These are phyloP conservation scores for Ananas comosus DNA, from an alignment of 176 grass and related monocot genomes.

Conservation along the genomic window DNA sequence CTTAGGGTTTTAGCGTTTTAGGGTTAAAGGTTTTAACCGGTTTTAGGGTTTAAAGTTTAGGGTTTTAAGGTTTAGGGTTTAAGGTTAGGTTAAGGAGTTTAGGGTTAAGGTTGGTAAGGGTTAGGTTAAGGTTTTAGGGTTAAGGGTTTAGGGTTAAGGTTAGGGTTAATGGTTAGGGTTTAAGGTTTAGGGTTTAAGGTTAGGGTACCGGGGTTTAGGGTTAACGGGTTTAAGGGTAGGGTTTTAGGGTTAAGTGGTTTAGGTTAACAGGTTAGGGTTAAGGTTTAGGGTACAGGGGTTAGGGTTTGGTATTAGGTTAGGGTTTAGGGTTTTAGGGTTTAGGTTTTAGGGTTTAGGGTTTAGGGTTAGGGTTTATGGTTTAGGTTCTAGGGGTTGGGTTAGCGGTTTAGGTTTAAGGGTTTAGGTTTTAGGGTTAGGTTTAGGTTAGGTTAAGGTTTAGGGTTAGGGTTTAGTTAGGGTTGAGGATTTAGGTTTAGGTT, in stretches of 20 bases:
- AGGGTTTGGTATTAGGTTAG: conserved; percentile 19
- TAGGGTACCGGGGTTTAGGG: conserved; percentile 14
- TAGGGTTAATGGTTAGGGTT: conserved; percentile 15
- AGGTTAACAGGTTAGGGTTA: conserved; percentile 23
- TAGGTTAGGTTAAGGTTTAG: conserved; percentile 1
- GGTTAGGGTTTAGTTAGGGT: conserved; percentile 19
- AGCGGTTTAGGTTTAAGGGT: conserved; percentile 20
- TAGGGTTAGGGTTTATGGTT: conserved; percentile 20
- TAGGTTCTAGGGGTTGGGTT: conserved; percentile 19
- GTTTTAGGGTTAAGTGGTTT: conserved; percentile 16
- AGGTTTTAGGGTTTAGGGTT: conserved; percentile 21
- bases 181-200: conserved; percentile 20
- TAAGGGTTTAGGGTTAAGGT: conserved; percentile 21
- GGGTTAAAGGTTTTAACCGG: conserved; percentile 17
- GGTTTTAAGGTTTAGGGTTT: conserved; percentile 15
- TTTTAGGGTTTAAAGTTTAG: conserved; percentile 20
- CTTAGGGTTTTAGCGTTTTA: conserved; percentile 19
- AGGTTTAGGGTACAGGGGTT: conserved; percentile 20
- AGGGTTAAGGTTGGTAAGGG: too few species aligned
- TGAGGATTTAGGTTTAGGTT: conserved; percentile 15
- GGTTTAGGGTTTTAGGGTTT: conserved; percentile 13
- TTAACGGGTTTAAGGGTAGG: conserved; percentile 11
- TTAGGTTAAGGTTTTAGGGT: conserved; percentile 25
- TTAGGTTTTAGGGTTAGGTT: conserved; percentile 15
- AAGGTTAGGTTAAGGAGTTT: conserved; percentile 18